phyloP scores from a whole-genome alignment of 2,329 filamentous ascomycete genomes.

The Hypoxylon sp. region DNA sequence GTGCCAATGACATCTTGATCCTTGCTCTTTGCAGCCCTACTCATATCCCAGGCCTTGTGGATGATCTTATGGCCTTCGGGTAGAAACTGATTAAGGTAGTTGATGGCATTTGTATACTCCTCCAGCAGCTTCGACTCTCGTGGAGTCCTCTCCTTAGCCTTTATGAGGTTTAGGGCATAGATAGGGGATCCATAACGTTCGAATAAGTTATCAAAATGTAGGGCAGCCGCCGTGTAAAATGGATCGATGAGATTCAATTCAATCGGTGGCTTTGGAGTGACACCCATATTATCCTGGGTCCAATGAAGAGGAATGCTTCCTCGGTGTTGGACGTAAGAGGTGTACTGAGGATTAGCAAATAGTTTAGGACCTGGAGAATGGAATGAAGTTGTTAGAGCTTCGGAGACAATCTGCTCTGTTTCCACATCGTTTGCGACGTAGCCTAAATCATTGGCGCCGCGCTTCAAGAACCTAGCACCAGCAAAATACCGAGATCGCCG shows the following conservation, averaged over 20 bases:
- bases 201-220: slow-evolving; percentile 97
- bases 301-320: slow-evolving; percentile 97
- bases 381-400: slow-evolving; percentile 94
- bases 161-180: slow-evolving; percentile 92
- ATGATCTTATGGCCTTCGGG: slow-evolving; percentile 87
- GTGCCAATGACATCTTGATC: slow-evolving; percentile 96
- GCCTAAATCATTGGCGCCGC: slow-evolving; percentile 92
- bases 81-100: slow-evolving; percentile 94
- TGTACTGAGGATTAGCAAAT: slow-evolving; percentile 91
- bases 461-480: slow-evolving; percentile 92
- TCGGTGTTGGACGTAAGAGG: slow-evolving; percentile 95
- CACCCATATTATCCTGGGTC: slow-evolving; percentile 96
- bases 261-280: slow-evolving; percentile 96
- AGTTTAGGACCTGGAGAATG: slow-evolving; percentile 89
- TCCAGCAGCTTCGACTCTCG: slow-evolving; percentile 91
- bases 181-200: slow-evolving; percentile 92
- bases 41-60: slow-evolving; percentile 99
- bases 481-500: slow-evolving; percentile 93
- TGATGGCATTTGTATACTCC: slow-evolving; percentile 88
- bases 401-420: slow-evolving; percentile 97
- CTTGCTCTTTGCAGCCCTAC: slow-evolving; percentile 89
- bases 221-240: slow-evolving; percentile 91
- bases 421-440: slow-evolving; percentile 99
- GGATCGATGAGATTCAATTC: slow-evolving; percentile 96
- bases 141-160: slow-evolving; percentile 87